Evolutionary conservation across 176 grass and related monocot species (phyloP).

Genomic region (Hsuehochloa calcarea): DNA sequence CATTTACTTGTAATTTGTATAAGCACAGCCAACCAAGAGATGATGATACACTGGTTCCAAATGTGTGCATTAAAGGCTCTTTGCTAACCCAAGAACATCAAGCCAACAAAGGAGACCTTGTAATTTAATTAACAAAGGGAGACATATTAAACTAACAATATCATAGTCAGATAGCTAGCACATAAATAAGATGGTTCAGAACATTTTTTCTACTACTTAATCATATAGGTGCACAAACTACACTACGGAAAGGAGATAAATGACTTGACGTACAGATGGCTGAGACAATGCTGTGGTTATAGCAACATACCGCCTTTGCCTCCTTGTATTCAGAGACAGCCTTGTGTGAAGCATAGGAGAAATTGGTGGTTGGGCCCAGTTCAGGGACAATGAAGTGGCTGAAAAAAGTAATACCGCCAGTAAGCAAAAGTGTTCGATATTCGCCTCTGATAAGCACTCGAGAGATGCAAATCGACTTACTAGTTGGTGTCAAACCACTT

Average conservation of each 20-base stretch:
- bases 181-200: not conserved
- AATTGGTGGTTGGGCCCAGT: conserved; percentile 78
- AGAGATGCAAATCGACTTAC: conserved; percentile 47
- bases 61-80: not conserved
- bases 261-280: not conserved
- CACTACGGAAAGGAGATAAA: not conserved
- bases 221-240: not conserved
- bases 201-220: not conserved
- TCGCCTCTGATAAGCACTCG: not conserved
- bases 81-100: not conserved
- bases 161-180: not conserved
- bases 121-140: conserved; percentile 20
- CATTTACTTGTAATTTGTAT: not conserved
- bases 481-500: conserved; percentile 99
- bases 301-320: conserved; percentile 74
- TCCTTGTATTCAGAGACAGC: conserved; percentile 95
- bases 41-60: not conserved
- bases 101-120: not conserved
- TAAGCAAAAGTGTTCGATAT: conserved; percentile 4
- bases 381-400: conserved; percentile 98
- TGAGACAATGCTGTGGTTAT: not conserved
- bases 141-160: not conserved
- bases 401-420: conserved; percentile 22
- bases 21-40: not conserved
- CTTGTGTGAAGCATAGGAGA: conserved; percentile 92